Base-by-base conservation (phyloP, 768 basidiomycete genomes). In the Hygrophorus pudorinus region DNA sequence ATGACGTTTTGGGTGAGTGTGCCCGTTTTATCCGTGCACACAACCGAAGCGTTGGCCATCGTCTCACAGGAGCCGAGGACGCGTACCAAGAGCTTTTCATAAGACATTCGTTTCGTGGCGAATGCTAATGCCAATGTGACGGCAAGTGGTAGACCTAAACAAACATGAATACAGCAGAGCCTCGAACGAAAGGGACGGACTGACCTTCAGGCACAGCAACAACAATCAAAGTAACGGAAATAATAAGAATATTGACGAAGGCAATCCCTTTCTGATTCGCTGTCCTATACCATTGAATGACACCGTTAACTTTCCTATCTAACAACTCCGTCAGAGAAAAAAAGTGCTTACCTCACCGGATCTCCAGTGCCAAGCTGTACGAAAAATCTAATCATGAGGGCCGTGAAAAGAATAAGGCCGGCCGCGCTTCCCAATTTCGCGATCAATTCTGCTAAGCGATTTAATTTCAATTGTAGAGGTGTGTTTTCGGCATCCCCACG, bases 51-150 rank as follows among this genome's bases (percentile, higher is more conserved):
- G 54, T 97, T 97, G 16, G 88, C 94, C 94, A 98, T 98, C 0
- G 91, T 98, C 66, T 99, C 96, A 63, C 94, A 98, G 10, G 92
- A 92, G 5, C 88, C 88, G 28, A 99, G 78, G 4, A 97, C 88
- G 44, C 94, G 91, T 24, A 98, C 96, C 34, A 99, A 78, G 0
- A 98, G 71, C 42, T 96, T 96, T 63, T 92, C 86, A 56, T 82
- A 76, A 7, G 93, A 88, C 96, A 98, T 98, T n/a, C 94, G 83
- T 55, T 87, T 92, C 38, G 96, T 99, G 0, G 94, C 96, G 56
- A 98, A 99, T 1, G 96, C 89, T 27, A 99, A 70, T 0, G 96
- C 96, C 38, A 99, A 77, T 0, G 50, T 51, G 14, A 51, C 47
- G 30, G 45, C 45, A n/a, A 46, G 38, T n/a, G 45, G 45, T 13